Percentiles rank a stretch among this genome's conserved stretches.
Evolutionary conservation across 257 asterid species (phyloP).

Genomic region (Echium plantagineum): DNA sequence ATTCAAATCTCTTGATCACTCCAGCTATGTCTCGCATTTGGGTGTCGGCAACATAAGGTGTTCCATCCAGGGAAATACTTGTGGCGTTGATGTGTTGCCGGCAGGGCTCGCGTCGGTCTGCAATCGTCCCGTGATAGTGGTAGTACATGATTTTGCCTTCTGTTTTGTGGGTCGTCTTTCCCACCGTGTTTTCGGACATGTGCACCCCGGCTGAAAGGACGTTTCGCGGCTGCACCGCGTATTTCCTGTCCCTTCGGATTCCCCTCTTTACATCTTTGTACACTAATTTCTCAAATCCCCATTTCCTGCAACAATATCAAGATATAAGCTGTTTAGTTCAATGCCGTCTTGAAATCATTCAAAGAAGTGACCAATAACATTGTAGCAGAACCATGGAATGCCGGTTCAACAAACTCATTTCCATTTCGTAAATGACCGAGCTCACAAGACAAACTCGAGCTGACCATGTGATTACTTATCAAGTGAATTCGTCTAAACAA

Average conservation of each 20-base stretch:
- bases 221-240: conserved; percentile 65
- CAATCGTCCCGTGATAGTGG: conserved; percentile 75
- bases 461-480: too few species aligned
- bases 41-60: conserved; percentile 42
- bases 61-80: conserved; percentile 31
- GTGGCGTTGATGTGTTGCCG: conserved; percentile 32
- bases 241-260: conserved; percentile 53
- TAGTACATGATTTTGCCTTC: conserved; percentile 53
- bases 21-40: conserved; percentile 55
- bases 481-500: too few species aligned
- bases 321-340: too few species aligned
- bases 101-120: conserved; percentile 62
- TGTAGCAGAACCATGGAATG: too few species aligned
- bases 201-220: conserved; percentile 82
- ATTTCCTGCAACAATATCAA: conserved; percentile 32
- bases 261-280: conserved; percentile 54
- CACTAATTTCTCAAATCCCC: conserved; percentile 89
- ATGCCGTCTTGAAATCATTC: too few species aligned
- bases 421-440: too few species aligned
- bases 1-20: conserved; percentile 58
- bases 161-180: conserved; percentile 58
- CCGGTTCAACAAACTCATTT: too few species aligned
- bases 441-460: too few species aligned
- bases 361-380: too few species aligned
- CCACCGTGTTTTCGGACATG: conserved; percentile 57